Percentiles rank a stretch among this genome's conserved stretches.
Conservation (phyloP, 352 stramenopile genomes). For the Salisapilia sapeloensis region DNA sequence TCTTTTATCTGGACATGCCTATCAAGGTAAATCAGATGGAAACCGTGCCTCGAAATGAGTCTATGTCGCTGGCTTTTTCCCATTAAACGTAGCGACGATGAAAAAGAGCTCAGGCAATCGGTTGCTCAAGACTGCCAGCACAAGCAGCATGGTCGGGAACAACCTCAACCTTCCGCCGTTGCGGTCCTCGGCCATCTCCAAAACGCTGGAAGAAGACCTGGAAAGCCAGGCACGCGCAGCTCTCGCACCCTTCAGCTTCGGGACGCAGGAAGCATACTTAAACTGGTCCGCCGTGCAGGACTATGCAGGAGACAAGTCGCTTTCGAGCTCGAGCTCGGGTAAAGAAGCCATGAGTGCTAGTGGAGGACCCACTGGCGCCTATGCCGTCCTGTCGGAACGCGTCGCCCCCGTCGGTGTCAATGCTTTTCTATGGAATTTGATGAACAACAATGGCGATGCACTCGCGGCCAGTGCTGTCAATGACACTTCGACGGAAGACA, state of each 20-base stretch:
- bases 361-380: conserved; percentile 8
- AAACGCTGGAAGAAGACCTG: conserved; percentile 28
- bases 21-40: too few relatives aligned
- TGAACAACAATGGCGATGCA: too few relatives aligned
- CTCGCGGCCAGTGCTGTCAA: too few relatives aligned
- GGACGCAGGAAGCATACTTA: conserved; percentile 18
- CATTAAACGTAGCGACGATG: too few relatives aligned
- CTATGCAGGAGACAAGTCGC: too few relatives aligned
- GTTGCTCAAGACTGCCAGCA: conserved; percentile 4
- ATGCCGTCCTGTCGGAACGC: conserved; percentile 22
- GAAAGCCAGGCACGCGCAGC: conserved; percentile 37
- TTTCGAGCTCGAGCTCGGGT: neutral
- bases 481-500: neutral
- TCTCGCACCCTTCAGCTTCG: conserved; percentile 60
- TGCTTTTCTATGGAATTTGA: conserved; percentile 37
- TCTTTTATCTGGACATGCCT: too few relatives aligned
- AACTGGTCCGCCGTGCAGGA: conserved; percentile 37
- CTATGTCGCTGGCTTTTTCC: too few relatives aligned
- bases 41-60: too few relatives aligned
- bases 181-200: conserved; percentile 8
- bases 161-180: conserved; percentile 16
- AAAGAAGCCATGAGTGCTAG: conserved; percentile 2
- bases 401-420: conserved; percentile 47
- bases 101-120: too few relatives aligned
- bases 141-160: conserved; percentile 2